These are phyloP conservation scores for Sugiyamaella paludigena DNA, from an alignment of 1,139 yeast genomes.

Conservation along the genomic window DNA sequence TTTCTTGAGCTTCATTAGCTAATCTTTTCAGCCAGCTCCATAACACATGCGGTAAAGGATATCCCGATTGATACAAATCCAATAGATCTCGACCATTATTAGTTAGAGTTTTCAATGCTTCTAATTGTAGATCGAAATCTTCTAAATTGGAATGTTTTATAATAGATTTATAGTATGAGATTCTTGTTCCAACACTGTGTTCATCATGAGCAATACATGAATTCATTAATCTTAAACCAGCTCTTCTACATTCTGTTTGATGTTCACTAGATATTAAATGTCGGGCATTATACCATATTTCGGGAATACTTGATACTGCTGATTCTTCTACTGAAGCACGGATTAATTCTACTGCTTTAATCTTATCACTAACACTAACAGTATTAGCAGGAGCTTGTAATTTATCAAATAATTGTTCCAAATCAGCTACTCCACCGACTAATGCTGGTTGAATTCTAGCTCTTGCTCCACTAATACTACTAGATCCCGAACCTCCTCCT, in stretches of 20 bases:
- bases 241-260: slow-evolving; percentile 48
- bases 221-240: slow-evolving; percentile 53
- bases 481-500: slow-evolving; percentile 22
- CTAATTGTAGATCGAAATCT: slow-evolving; percentile 58
- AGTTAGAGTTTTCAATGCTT: slow-evolving; percentile 54
- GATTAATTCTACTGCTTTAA: slow-evolving; percentile 53
- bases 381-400: slow-evolving; percentile 39
- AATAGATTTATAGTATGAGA: slow-evolving; percentile 62
- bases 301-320: slow-evolving; percentile 61
- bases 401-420: slow-evolving; percentile 45
- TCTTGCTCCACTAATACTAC: slow-evolving; percentile 33
- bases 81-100: slow-evolving; percentile 59
- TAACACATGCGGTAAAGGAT: slow-evolving; percentile 46
- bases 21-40: slow-evolving; percentile 38
- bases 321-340: slow-evolving; percentile 51
- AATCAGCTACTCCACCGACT: slow-evolving; percentile 60
- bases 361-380: slow-evolving; percentile 25
- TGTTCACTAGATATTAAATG: slow-evolving; percentile 50
- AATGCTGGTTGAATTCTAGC: slow-evolving; percentile 53
- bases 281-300: slow-evolving; percentile 71
- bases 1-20: slow-evolving; percentile 34
- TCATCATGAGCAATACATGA: slow-evolving; percentile 59
- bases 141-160: slow-evolving; percentile 47
- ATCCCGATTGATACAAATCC: slow-evolving; percentile 51
- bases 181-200: slow-evolving; percentile 44